phyloP scores from a whole-genome alignment of 2,329 filamentous ascomycete species.

The Nannizziopsis arthrosporioides region DNA sequence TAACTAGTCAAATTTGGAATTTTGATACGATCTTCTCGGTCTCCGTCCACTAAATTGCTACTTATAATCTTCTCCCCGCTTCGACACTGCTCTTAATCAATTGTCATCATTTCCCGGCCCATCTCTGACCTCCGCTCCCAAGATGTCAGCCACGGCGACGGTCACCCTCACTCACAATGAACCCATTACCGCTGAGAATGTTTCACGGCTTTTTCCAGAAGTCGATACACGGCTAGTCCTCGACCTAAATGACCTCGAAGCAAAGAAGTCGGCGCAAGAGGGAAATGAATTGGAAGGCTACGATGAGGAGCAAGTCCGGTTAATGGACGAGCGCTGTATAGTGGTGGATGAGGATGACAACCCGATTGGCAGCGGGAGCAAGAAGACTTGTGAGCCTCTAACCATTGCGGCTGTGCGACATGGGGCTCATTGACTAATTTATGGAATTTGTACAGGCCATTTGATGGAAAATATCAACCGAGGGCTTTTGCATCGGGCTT shows the following conservation, averaged over 20 bases:
- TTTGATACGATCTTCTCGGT: too few species aligned
- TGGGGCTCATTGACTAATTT: neutral
- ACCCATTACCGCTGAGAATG: constrained; percentile 71
- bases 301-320: constrained; percentile 90
- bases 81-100: too few species aligned
- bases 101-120: neutral
- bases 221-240: constrained; percentile 51
- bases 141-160: constrained; percentile 27
- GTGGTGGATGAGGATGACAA: constrained; percentile 84
- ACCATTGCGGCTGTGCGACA: too few species aligned
- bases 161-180: constrained; percentile 42
- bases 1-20: too few species aligned
- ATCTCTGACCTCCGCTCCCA: neutral
- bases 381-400: constrained; percentile 69
- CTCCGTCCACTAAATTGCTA: too few species aligned
- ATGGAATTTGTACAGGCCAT: constrained; percentile 52
- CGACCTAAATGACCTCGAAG: constrained; percentile 36
- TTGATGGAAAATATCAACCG: constrained; percentile 98
- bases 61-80: too few species aligned
- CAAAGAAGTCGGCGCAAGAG: constrained; percentile 35
- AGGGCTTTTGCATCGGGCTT: constrained; percentile 89
- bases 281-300: constrained; percentile 70
- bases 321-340: constrained; percentile 99
- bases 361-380: constrained; percentile 91
- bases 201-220: constrained; percentile 80